Conservation (phyloP, 169 alveolate species). For the Plasmodium vivax region DNA sequence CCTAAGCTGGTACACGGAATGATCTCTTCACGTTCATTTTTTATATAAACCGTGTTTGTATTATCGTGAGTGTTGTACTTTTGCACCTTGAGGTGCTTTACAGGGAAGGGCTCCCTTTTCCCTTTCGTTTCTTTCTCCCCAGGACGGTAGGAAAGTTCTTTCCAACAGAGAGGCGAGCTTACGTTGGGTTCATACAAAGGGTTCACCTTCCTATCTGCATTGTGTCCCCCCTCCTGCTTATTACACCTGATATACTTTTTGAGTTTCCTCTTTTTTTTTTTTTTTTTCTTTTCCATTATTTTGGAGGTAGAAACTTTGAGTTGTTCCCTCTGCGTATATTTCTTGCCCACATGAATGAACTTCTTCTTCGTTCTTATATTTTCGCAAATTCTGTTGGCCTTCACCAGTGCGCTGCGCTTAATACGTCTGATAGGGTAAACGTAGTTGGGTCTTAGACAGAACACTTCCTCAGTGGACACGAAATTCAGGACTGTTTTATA, state of each 20-base stretch:
- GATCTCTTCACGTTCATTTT: conserved; percentile 11
- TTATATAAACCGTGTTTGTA: not conserved
- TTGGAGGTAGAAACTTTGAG: conserved; percentile 23
- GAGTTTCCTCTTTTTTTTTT: conserved; percentile 17
- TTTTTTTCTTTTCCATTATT: conserved; percentile 28
- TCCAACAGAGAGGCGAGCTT: not conserved
- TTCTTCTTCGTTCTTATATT: conserved; percentile 1
- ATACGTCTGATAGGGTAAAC: conserved; percentile 33
- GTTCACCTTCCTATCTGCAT: not conserved
- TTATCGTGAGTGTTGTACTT: not conserved
- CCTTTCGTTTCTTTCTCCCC: not conserved
- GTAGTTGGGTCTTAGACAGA: conserved; percentile 16
- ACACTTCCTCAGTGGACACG: conserved; percentile 11
- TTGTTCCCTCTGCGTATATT: not conserved
- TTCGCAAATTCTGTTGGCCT: conserved; percentile 15
- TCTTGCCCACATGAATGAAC: conserved; percentile 23
- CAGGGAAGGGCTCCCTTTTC: not conserved
- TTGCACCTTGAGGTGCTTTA: not conserved
- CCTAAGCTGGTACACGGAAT: not conserved
- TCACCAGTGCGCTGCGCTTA: not conserved
- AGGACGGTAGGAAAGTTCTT: not conserved
- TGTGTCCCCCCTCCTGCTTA: not conserved
- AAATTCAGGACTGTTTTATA: conserved; percentile 40
- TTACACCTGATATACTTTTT: not conserved
- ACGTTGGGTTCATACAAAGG: not conserved